These are phyloP conservation scores for Sordaria brevicollis DNA, from an alignment of 495 filamentous ascomycete genomes.

Conservation along the genomic window DNA sequence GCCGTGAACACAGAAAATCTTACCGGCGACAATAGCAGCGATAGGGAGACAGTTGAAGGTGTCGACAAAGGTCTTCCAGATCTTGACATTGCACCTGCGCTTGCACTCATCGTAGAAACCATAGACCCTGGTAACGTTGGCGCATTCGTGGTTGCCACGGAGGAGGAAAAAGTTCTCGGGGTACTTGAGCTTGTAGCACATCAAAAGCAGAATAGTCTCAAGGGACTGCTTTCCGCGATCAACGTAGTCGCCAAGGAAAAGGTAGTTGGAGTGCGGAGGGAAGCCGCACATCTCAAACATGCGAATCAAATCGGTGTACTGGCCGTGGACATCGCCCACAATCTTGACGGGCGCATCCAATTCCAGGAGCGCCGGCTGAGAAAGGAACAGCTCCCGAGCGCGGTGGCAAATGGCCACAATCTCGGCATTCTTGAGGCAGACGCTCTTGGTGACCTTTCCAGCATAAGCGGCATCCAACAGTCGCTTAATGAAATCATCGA, in stretches of 20 bases:
- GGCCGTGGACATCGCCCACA: slow-evolving; percentile 94
- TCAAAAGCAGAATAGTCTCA: slow-evolving; percentile 87
- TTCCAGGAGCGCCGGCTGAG: slow-evolving; percentile 85
- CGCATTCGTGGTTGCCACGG: slow-evolving; percentile 95
- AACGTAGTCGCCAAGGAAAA: slow-evolving; percentile 97
- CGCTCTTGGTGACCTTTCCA: slow-evolving; percentile 92
- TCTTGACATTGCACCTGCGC: slow-evolving; percentile 91
- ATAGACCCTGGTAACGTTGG: slow-evolving; percentile 96
- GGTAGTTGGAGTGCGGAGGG: slow-evolving; percentile 83
- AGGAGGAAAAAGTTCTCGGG: slow-evolving; percentile 98
- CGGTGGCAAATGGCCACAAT: slow-evolving; percentile 86
- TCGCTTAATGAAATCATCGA: slow-evolving; percentile 95
- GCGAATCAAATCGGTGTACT: slow-evolving; percentile 93
- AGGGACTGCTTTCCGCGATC: slow-evolving; percentile 95
- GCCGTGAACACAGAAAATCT: slow-evolving; percentile 99
- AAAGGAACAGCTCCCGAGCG: slow-evolving; percentile 78
- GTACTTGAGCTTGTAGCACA: slow-evolving; percentile 98
- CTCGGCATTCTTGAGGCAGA: slow-evolving; percentile 95
- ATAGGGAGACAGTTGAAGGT: slow-evolving; percentile 96
- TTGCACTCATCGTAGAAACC: slow-evolving; percentile 99
- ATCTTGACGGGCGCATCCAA: slow-evolving; percentile 97
- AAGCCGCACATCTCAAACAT: slow-evolving; percentile 99
- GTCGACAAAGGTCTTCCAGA: slow-evolving; percentile 98
- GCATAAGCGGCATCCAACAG: slow-evolving; percentile 92
- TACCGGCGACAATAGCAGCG: slow-evolving; percentile 89